These are phyloP conservation scores for Speleostelium caveatum DNA, from an alignment of 78 protist genomes.

Conservation along the genomic window DNA sequence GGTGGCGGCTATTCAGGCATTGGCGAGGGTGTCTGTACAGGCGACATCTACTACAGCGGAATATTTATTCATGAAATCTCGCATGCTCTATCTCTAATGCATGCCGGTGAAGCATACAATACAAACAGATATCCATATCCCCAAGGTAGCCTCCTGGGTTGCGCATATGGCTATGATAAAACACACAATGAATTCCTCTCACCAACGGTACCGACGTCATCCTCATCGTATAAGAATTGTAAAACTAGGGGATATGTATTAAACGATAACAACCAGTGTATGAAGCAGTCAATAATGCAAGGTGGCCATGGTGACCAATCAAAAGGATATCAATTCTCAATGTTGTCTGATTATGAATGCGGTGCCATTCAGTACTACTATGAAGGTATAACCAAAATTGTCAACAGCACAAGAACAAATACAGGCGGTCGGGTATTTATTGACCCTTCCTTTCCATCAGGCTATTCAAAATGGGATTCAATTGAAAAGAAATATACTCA, in stretches of 20 bases:
- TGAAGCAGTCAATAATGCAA: conserved; percentile 46
- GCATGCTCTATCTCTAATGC: not conserved
- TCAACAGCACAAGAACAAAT: not conserved
- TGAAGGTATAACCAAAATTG: conserved; percentile 11
- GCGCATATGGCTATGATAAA: conserved; percentile 20
- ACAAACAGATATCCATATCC: not conserved
- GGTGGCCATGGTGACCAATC: conserved; percentile 73
- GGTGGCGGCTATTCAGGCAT: conserved; percentile 24
- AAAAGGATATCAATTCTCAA: conserved; percentile 16
- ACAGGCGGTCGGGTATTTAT: conserved; percentile 4
- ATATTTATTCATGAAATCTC: conserved; percentile 18
- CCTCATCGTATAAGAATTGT: not conserved
- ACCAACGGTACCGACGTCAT: not conserved
- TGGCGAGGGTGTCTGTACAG: conserved; percentile 11
- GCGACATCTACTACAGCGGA: not conserved
- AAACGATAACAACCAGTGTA: not conserved
- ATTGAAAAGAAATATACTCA: not conserved
- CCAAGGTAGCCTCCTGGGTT: conserved; percentile 2
- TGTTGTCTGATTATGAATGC: conserved; percentile 49
- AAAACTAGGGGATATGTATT: not conserved
- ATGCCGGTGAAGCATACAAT: conserved; percentile 14
- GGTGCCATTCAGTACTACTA: conserved; percentile 9
- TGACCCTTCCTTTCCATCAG: not conserved
- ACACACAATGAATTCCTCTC: conserved; percentile 9
- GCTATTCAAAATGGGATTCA: conserved; percentile 19